These are phyloP conservation scores for Combretum micranthum DNA, from an alignment of 345 rosid species.

Conservation along the genomic window DNA sequence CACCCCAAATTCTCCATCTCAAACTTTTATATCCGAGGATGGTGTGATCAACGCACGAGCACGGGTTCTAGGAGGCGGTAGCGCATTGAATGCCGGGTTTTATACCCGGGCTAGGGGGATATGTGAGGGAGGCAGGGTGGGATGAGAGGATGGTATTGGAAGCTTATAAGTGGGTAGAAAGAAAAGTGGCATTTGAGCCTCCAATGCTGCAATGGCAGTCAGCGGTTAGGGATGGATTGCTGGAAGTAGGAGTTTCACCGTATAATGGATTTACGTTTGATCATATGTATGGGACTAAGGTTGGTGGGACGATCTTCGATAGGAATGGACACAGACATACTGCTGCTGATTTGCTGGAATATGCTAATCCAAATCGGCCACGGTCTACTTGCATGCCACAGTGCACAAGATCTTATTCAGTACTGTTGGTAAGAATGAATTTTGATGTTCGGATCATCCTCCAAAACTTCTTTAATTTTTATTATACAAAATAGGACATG, in stretches of 20 bases:
- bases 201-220: conserved; percentile 57
- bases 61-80: conserved; percentile 81
- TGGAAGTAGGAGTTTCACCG: conserved; percentile 60
- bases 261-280: conserved; percentile 64
- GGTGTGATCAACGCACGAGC: conserved; percentile 76
- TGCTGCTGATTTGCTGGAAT: conserved; percentile 69
- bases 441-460: background rate
- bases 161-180: conserved; percentile 75
- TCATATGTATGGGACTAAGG: conserved; percentile 62
- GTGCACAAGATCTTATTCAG: conserved; percentile 53
- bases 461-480: conserved; percentile 1
- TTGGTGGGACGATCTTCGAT: conserved; percentile 73
- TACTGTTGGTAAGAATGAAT: conserved; percentile 24
- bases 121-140: conserved; percentile 47
- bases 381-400: conserved; percentile 58
- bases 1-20: conserved; percentile 49
- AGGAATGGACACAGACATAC: conserved; percentile 61
- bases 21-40: conserved; percentile 64
- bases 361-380: conserved; percentile 41
- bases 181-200: conserved; percentile 53
- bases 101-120: conserved; percentile 51
- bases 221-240: conserved; percentile 61
- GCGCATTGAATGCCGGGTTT: conserved; percentile 74
- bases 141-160: conserved; percentile 29
- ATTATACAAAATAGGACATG: no score